A percentile compares a stretch with the other conserved stretches of the same genome.
Conservation (phyloP, 2,329 filamentous ascomycete species). For the Parafenestella ontariensis region DNA sequence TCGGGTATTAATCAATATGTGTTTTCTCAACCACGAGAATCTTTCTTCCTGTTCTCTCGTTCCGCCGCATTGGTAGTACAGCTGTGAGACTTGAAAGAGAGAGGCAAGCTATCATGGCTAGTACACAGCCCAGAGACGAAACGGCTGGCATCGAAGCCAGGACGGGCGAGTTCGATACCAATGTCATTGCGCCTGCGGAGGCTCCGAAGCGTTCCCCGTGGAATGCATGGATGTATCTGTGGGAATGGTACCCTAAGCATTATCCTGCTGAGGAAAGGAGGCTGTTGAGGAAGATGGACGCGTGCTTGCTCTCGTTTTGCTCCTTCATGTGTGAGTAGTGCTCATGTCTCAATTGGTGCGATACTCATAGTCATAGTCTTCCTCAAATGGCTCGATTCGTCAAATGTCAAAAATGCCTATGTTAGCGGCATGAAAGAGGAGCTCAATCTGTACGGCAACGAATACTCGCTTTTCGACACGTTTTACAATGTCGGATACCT, state of each 20-base stretch:
- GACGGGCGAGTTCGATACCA: slow-evolving; percentile 32
- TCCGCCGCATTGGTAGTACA: slow-evolving; percentile 7
- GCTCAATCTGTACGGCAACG: slow-evolving; percentile 57
- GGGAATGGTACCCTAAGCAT: slow-evolving; percentile 49
- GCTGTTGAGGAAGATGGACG: slow-evolving; percentile 46
- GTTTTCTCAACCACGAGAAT: slow-evolving; percentile 6
- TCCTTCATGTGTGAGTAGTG: slow-evolving; percentile 46
- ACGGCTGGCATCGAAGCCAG: slow-evolving; percentile 24
- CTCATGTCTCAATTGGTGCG: background rate
- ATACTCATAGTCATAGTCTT: slow-evolving; percentile 37
- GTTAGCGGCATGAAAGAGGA: slow-evolving; percentile 48
- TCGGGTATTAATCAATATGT: slow-evolving; percentile 12
- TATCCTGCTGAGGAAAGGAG: slow-evolving; percentile 45
- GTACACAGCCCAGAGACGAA: slow-evolving; percentile 32
- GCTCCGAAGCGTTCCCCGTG: slow-evolving; percentile 47
- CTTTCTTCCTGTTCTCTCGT: slow-evolving; percentile 6
- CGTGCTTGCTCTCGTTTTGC: slow-evolving; percentile 46
- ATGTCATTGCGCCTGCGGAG: slow-evolving; percentile 42
- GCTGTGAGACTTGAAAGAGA: background rate
- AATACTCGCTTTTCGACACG: slow-evolving; percentile 61
- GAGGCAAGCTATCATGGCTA: slow-evolving; percentile 15
- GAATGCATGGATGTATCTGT: slow-evolving; percentile 49
- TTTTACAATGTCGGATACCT: slow-evolving; percentile 54
- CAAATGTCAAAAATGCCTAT: slow-evolving; percentile 56
- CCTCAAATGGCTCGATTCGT: slow-evolving; percentile 48